Evolutionary conservation across 805 yeast genomes (phyloP).

Genomic region (Zygoascus biomembranicola): DNA sequence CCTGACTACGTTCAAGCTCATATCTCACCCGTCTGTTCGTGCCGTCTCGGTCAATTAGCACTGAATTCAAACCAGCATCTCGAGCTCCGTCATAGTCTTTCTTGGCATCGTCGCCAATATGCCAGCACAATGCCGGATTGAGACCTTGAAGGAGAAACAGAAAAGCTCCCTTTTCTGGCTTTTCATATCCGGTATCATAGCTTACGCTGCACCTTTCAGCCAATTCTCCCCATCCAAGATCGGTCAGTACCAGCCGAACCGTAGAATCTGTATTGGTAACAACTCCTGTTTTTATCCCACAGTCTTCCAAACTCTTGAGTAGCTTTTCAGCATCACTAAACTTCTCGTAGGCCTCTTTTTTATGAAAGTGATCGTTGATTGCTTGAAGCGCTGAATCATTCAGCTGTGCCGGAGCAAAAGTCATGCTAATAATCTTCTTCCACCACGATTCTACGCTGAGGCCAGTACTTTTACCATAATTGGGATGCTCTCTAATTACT

Average conservation of each 20-base stretch:
- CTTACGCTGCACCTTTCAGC: slow-evolving; percentile 4
- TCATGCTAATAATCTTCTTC: slow-evolving; percentile 8
- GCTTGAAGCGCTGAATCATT: slow-evolving; percentile 3
- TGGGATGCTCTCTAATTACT: slow-evolving; percentile 10
- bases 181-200: slow-evolving; percentile 16
- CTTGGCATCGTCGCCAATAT: slow-evolving; percentile 17
- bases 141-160: neutral
- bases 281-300: slow-evolving; percentile 9
- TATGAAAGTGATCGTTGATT: slow-evolving; percentile 15
- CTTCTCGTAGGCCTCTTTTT: slow-evolving; percentile 10
- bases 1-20: neutral
- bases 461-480: slow-evolving; percentile 12
- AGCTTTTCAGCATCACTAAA: slow-evolving; percentile 11
- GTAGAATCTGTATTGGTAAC: slow-evolving; percentile 18
- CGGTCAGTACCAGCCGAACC: slow-evolving; percentile 8
- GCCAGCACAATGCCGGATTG: slow-evolving; percentile 9
- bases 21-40: neutral
- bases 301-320: slow-evolving; percentile 1
- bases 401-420: slow-evolving; percentile 1
- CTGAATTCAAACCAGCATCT: slow-evolving; percentile 15
- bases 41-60: slow-evolving; percentile 13
- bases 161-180: slow-evolving; percentile 15
- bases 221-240: slow-evolving; percentile 7
- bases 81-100: slow-evolving; percentile 15
- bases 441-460: slow-evolving; percentile 14